phyloP scores from a whole-genome alignment of 345 rosid species.

The Eucalyptus dawsonii region DNA sequence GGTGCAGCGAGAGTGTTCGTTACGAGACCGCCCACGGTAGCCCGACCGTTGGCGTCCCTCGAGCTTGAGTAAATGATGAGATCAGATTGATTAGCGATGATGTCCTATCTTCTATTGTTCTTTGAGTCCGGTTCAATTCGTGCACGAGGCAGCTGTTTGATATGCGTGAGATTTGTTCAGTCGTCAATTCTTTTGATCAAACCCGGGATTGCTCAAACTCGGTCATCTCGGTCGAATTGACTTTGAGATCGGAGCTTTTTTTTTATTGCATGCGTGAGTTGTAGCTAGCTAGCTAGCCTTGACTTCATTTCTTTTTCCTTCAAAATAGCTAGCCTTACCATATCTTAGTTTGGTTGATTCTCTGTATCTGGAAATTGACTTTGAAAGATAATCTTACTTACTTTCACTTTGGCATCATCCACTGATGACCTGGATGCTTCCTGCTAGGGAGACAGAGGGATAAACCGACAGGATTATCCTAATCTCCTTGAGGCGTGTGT shows the following conservation, averaged over 20 bases:
- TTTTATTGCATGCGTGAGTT: neutral
- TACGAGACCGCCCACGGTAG: slow-evolving; percentile 34
- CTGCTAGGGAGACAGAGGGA: neutral
- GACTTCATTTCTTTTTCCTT: neutral
- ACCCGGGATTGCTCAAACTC: neutral
- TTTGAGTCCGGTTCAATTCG: neutral
- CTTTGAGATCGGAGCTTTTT: neutral
- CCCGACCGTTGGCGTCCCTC: slow-evolving; percentile 49
- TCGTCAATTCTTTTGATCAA: neutral
- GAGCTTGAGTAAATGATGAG: slow-evolving; percentile 20
- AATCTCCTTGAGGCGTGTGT: neutral
- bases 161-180: neutral
- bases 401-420: neutral
- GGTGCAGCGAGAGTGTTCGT: slow-evolving; percentile 6
- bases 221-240: neutral
- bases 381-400: neutral
- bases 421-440: neutral
- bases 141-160: neutral
- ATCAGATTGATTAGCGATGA: neutral
- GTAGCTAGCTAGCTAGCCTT: neutral
- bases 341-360: neutral
- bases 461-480: neutral
- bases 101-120: neutral
- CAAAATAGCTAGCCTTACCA: neutral
- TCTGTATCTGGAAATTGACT: neutral